Percentiles rank a stretch among this genome's conserved stretches.
phyloP scores from a whole-genome alignment of 2,329 filamentous ascomycete species.

The Nigrograna mackinnonii region DNA sequence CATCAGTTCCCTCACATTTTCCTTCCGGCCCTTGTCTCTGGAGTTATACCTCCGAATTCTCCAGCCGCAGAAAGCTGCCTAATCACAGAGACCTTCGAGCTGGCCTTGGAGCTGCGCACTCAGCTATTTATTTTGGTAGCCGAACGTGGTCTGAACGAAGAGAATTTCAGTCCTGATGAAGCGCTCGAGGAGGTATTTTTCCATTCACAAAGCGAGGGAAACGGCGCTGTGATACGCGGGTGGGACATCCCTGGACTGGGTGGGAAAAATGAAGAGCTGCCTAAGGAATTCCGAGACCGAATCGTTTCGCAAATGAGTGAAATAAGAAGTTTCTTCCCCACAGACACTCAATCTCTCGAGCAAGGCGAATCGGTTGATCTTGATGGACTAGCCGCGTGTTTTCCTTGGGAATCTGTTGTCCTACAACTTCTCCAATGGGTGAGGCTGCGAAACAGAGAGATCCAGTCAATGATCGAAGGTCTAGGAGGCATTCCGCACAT shows the following conservation, averaged over 20 bases:
- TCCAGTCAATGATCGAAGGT: constrained; percentile 45
- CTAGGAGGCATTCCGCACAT: constrained; percentile 51
- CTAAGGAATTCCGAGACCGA: constrained; percentile 33
- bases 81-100: constrained; percentile 47
- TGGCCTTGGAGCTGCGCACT: constrained; percentile 59
- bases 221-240: constrained; percentile 26
- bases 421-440: constrained; percentile 52
- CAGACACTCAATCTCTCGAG: constrained; percentile 32
- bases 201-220: constrained; percentile 10
- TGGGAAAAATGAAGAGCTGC: constrained; percentile 39
- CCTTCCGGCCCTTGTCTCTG: constrained; percentile 23
- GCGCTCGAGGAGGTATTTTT: constrained; percentile 49
- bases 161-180: constrained; percentile 43
- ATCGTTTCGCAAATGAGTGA: constrained; percentile 43
- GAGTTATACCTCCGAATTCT: constrained; percentile 8
- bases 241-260: constrained; percentile 41
- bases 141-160: constrained; percentile 30
- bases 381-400: constrained; percentile 48
- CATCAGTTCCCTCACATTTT: constrained; percentile 39
- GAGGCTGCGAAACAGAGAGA: constrained; percentile 47
- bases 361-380: constrained; percentile 43
- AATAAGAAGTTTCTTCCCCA: constrained; percentile 40
- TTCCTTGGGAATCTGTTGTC: constrained; percentile 55
- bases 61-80: constrained; percentile 44
- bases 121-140: constrained; percentile 56